Base-by-base conservation (phyloP, 768 basidiomycete species). In the Suillus plorans region DNA sequence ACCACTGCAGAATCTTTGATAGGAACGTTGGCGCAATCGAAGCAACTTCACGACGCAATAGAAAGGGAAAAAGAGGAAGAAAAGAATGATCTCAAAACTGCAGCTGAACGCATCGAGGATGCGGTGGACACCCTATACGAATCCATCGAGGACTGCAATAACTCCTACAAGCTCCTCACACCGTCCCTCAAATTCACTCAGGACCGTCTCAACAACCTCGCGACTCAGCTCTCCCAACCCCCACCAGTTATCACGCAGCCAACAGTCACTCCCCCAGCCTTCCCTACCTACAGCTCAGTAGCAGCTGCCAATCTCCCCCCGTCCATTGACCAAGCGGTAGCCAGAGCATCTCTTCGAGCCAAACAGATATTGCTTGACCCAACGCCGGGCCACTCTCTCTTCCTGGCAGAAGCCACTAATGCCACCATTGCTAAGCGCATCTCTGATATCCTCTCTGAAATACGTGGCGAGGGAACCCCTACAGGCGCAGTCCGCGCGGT, bases 391-490 rank as follows among this genome's bases (percentile, higher is more conserved):
- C 20, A n/a, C 20, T n/a, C 8, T 3, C 20, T 45, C 8, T 45
- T 45, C 16, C 20, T 8, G 2, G 3, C 20, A n/a, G 45, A 45
- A 0, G 8, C 22, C 61, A 62, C 45, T 1, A 45, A 45, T 10
- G 8, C 20, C 20, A 9, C 8, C 20, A 45, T 45, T 0, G 45
- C 20, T 1, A 45, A 45, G 9, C 2, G 9, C 9, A 45, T 45
- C 3, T n/a, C 20, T 1, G n/a, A 45, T 9, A n/a, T n/a, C 0
- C 20, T 45, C 2, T 0, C 10, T 3, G 20, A 3, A 1, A 45
- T 45, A 7, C 1, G n/a, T 10, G 10, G 1, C 4, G n/a, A n/a
- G 1, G 9, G 9, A 0, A 10, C n/a, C 1, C 45, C 45, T 1
- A 45, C 2, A 10, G 45, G 45, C 1, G 9, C 20, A 2, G 9